Evolutionary conservation across 768 basidiomycete species (phyloP).

Genomic region (Clavaria fumosa): DNA sequence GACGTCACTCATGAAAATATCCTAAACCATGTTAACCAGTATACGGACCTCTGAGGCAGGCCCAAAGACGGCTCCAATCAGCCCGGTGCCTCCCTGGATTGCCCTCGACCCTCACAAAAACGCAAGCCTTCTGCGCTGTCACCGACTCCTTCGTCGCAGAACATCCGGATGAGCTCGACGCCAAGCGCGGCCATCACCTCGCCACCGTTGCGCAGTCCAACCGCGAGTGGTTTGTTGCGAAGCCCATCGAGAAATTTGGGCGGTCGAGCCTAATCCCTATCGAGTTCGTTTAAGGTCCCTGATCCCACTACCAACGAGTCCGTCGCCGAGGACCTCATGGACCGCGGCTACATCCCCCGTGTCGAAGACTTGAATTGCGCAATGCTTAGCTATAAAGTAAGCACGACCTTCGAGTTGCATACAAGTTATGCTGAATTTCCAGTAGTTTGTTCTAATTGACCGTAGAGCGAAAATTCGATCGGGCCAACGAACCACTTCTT

Average conservation of each 20-base stretch:
- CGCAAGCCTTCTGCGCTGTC: slow-evolving; percentile 76
- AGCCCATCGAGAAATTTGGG: slow-evolving; percentile 89
- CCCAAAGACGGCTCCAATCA: slow-evolving; percentile 14
- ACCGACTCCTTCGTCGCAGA: slow-evolving; percentile 94
- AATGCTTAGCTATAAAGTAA: slow-evolving; percentile 90
- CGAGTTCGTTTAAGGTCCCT: slow-evolving; percentile 89
- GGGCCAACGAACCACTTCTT: slow-evolving; percentile 80
- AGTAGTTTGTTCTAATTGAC: slow-evolving; percentile 82
- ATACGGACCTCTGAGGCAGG: slow-evolving; percentile 26
- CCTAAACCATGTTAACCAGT: no score
- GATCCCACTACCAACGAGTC: slow-evolving; percentile 79
- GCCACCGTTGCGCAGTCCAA: slow-evolving; percentile 99
- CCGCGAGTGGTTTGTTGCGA: slow-evolving; percentile 99
- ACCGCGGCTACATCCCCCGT: slow-evolving; percentile 75
- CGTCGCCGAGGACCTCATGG: slow-evolving; percentile 59
- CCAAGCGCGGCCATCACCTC: slow-evolving; percentile 84
- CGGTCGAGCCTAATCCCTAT: slow-evolving; percentile 95
- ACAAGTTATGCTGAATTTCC: no score
- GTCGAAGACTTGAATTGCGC: slow-evolving; percentile 99
- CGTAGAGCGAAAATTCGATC: slow-evolving; percentile 82
- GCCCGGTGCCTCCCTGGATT: slow-evolving; percentile 10
- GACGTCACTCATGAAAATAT: slow-evolving; percentile 6
- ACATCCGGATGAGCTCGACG: slow-evolving; percentile 89
- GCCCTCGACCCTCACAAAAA: slow-evolving; percentile 18
- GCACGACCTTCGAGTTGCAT: no score